These are phyloP conservation scores for Plantago coronopus DNA, from an alignment of 305 asterid genomes.

Conservation along the genomic window DNA sequence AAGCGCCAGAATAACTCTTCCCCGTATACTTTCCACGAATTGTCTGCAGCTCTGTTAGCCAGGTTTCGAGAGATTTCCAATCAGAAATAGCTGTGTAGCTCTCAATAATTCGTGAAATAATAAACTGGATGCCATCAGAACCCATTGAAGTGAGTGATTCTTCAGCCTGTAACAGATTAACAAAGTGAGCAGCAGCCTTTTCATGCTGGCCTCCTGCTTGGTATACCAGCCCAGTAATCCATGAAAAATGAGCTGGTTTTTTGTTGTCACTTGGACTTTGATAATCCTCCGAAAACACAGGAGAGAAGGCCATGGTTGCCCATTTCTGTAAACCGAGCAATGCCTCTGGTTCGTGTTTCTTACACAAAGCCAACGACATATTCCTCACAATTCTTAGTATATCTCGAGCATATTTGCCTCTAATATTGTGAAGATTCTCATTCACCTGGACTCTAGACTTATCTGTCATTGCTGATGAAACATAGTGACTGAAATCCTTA, in stretches of 20 bases:
- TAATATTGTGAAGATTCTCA: slow-evolving; percentile 61
- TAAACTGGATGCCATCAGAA: slow-evolving; percentile 86
- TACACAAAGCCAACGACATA: slow-evolving; percentile 76
- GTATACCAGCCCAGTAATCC: slow-evolving; percentile 90
- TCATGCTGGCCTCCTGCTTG: slow-evolving; percentile 93
- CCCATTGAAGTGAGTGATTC: slow-evolving; percentile 84
- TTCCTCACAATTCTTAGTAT: slow-evolving; percentile 54
- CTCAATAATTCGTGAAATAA: slow-evolving; percentile 81
- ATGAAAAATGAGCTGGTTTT: slow-evolving; percentile 59
- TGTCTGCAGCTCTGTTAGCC: slow-evolving; percentile 87
- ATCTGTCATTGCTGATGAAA: slow-evolving; percentile 60
- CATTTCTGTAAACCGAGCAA: slow-evolving; percentile 84
- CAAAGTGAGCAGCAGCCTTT: slow-evolving; percentile 94
- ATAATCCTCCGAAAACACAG: slow-evolving; percentile 65
- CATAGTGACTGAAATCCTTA: slow-evolving; percentile 61
- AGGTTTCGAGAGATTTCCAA: slow-evolving; percentile 95
- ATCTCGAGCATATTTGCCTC: slow-evolving; percentile 70
- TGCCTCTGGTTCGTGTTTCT: slow-evolving; percentile 73
- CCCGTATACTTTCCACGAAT: slow-evolving; percentile 90
- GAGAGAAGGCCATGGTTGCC: slow-evolving; percentile 66
- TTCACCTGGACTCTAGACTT: slow-evolving; percentile 60
- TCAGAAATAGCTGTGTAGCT: slow-evolving; percentile 83
- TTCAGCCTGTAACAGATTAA: slow-evolving; percentile 76
- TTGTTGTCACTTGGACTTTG: slow-evolving; percentile 42
- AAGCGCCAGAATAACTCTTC: slow-evolving; percentile 84